These are phyloP conservation scores for Penicillium expansum DNA, from an alignment of 2,329 filamentous ascomycete genomes.

Conservation along the genomic window DNA sequence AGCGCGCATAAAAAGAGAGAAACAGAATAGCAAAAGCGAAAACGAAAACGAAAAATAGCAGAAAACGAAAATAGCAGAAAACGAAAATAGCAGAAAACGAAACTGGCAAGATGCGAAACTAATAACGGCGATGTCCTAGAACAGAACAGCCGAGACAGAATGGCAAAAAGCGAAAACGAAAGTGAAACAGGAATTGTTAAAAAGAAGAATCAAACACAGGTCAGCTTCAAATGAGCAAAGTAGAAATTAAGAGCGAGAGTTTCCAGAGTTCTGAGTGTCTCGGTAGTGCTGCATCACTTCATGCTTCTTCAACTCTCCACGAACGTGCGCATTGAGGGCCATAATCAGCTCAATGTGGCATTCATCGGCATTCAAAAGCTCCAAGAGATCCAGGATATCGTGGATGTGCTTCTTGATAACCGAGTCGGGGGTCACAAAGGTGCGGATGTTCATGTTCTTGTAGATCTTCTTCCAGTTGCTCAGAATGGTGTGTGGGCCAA, in stretches of 20 bases:
- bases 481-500: conserved; percentile 27
- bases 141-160: neutral
- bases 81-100: neutral
- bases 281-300: neutral
- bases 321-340: neutral
- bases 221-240: neutral
- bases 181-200: neutral
- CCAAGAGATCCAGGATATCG: neutral
- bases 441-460: conserved; percentile 22
- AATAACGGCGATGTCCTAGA: neutral
- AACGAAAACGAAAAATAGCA: neutral
- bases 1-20: neutral
- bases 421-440: neutral
- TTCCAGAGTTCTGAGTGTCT: neutral
- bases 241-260: neutral
- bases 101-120: neutral
- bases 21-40: neutral
- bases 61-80: neutral
- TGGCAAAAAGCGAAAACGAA: neutral
- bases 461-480: conserved; percentile 50
- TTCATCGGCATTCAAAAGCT: neutral
- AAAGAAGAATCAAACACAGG: neutral
- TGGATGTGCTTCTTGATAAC: neutral
- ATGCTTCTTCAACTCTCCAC: neutral
- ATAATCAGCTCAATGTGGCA: neutral